These are phyloP conservation scores for Botrytis deweyae DNA, from an alignment of 2,329 filamentous ascomycete genomes.

Conservation along the genomic window DNA sequence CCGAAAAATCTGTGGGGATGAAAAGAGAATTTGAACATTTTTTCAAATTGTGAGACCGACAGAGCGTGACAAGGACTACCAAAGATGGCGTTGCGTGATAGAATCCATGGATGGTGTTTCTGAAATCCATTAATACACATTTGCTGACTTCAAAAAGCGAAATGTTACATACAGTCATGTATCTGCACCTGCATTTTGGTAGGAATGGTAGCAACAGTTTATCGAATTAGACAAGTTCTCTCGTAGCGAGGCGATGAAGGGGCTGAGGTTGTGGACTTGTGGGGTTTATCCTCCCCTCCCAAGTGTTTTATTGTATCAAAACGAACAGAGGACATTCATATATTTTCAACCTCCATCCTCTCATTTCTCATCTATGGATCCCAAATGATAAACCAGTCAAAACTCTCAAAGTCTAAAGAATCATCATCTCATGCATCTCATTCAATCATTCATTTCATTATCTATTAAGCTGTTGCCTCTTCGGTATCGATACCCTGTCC, in stretches of 20 bases:
- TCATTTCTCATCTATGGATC: background rate
- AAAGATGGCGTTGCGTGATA: background rate
- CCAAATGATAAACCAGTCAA: background rate
- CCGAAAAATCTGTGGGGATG: background rate
- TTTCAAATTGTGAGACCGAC: background rate
- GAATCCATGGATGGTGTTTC: background rate
- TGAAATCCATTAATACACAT: background rate
- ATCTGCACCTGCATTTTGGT: background rate
- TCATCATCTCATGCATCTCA: background rate
- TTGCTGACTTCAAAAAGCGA: background rate
- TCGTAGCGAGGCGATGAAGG: conserved; percentile 5
- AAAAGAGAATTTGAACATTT: background rate
- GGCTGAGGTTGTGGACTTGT: background rate
- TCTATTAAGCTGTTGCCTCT: conserved; percentile 11
- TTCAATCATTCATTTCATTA: background rate
- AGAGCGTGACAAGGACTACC: background rate
- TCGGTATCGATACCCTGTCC: conserved; percentile 1
- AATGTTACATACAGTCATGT: background rate
- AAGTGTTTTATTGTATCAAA: background rate
- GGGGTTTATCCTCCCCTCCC: background rate
- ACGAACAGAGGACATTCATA: background rate
- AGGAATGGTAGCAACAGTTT: background rate
- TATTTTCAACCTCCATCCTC: background rate
- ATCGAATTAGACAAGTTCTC: background rate
- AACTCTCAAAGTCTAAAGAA: background rate